These are phyloP conservation scores for Populus alba DNA, from an alignment of 345 rosid genomes.

Conservation along the genomic window DNA sequence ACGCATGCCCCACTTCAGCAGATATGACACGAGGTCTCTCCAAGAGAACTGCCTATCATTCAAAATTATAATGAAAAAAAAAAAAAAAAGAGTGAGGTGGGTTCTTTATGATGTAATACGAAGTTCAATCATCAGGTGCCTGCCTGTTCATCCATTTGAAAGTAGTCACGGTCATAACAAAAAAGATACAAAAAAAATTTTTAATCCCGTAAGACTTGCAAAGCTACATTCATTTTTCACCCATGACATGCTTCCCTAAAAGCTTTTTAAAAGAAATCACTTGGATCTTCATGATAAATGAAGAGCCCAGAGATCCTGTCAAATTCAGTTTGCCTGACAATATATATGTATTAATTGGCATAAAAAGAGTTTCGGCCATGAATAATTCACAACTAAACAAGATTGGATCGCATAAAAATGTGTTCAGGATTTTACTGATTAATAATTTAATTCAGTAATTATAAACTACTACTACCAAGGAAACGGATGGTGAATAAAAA, in stretches of 20 bases:
- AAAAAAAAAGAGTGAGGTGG: not conserved
- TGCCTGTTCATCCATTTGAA: no score
- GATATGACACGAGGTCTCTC: slow-evolving; percentile 69
- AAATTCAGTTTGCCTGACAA: not conserved
- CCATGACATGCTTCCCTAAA: not conserved
- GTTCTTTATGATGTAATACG: no score
- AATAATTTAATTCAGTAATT: no score
- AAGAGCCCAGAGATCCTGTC: not conserved
- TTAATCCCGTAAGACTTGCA: no score
- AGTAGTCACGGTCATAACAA: no score
- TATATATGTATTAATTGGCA: not conserved
- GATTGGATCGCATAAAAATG: not conserved
- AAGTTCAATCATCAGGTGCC: not conserved
- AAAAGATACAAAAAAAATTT: no score
- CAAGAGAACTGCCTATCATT: slow-evolving; percentile 51
- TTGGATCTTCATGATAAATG: no score
- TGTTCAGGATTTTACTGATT: not conserved
- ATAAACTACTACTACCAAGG: not conserved
- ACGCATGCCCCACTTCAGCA: slow-evolving; percentile 56
- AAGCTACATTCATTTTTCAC: not conserved
- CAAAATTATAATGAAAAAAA: no score
- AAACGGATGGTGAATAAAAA: not conserved
- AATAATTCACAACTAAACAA: not conserved
- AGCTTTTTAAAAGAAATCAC: not conserved
- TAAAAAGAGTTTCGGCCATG: not conserved